Evolutionary conservation across 164 flowering plant genomes (phyloP).

Genomic region (Umbilicus rupestris): DNA sequence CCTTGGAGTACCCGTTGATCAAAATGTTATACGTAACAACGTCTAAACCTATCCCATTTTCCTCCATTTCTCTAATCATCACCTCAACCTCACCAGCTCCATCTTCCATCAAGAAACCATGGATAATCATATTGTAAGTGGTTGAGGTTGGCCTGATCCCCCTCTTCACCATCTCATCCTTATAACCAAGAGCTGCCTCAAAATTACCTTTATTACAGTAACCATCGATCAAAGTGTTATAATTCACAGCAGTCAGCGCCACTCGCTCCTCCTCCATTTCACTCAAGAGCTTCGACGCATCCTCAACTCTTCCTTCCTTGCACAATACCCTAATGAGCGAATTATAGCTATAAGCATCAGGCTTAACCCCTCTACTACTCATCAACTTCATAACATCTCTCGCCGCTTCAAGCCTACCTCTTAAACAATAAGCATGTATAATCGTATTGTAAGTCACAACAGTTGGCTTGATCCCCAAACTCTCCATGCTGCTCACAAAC

Average conservation of each 20-base stretch:
- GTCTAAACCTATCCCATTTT: conserved; percentile 39
- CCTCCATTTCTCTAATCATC: conserved; percentile 56
- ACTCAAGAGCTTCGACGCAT: conserved; percentile 39
- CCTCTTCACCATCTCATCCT: conserved; percentile 57
- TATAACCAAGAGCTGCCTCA: conserved; percentile 41
- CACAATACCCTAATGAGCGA: conserved; percentile 58
- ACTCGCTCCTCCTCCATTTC: conserved; percentile 47
- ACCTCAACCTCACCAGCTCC: conserved; percentile 35
- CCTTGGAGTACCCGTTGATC: conserved; percentile 67
- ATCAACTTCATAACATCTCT: conserved; percentile 33
- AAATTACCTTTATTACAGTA: conserved; percentile 57
- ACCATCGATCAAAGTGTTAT: conserved; percentile 63
- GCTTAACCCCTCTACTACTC: conserved; percentile 40
- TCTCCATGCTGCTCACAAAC: conserved; percentile 52
- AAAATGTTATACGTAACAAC: conserved; percentile 65
- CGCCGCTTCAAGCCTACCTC: conserved; percentile 44
- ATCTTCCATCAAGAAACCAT: conserved; percentile 58
- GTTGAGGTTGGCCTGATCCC: conserved; percentile 48
- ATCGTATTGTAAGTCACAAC: conserved; percentile 70
- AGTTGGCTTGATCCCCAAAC: conserved; percentile 52
- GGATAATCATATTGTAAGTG: conserved; percentile 67
- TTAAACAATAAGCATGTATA: conserved; percentile 50
- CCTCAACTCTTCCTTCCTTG: conserved; percentile 46
- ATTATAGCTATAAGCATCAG: conserved; percentile 56
- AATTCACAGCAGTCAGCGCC: conserved; percentile 48